These are phyloP conservation scores for Xylariaceae sp. DNA, from an alignment of 2,329 filamentous ascomycete species.

Conservation along the genomic window DNA sequence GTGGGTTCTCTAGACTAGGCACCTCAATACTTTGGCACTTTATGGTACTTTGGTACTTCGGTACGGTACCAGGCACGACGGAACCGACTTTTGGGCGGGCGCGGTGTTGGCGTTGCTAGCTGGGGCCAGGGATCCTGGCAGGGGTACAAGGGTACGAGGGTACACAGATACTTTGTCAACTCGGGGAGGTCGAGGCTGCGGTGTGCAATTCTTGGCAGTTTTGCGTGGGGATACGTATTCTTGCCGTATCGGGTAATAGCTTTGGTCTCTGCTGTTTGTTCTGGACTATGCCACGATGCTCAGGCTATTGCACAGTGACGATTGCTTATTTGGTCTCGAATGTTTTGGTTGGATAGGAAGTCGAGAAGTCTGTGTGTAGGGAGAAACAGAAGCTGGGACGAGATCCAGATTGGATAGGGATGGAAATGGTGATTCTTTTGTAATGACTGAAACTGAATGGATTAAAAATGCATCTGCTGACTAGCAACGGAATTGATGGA, in stretches of 20 bases:
- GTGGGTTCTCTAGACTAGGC: slow-evolving; percentile 14
- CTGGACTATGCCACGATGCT: slow-evolving; percentile 19
- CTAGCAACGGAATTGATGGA: slow-evolving; percentile 16
- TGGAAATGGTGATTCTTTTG: slow-evolving; percentile 30
- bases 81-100: slow-evolving; percentile 26
- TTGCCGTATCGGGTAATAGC: slow-evolving; percentile 22
- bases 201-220: slow-evolving; percentile 1
- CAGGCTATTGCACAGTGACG: slow-evolving; percentile 22
- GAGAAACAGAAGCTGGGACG: neutral
- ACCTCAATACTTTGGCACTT: slow-evolving; percentile 20
- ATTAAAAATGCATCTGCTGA: slow-evolving; percentile 31
- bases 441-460: slow-evolving; percentile 19
- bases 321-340: slow-evolving; percentile 18
- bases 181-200: slow-evolving; percentile 11
- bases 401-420: slow-evolving; percentile 4
- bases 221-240: slow-evolving; percentile 9
- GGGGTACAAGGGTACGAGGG: slow-evolving; percentile 12
- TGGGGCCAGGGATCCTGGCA: slow-evolving; percentile 15
- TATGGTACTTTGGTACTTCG: slow-evolving; percentile 1
- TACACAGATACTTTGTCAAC: slow-evolving; percentile 19
- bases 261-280: slow-evolving; percentile 16
- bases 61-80: slow-evolving; percentile 25
- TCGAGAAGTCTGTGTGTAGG: slow-evolving; percentile 1
- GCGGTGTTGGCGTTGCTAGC: slow-evolving; percentile 29
- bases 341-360: slow-evolving; percentile 1